These are phyloP conservation scores for Mediolabrus comicus DNA, from an alignment of 108 stramenopile genomes.

Conservation along the genomic window DNA sequence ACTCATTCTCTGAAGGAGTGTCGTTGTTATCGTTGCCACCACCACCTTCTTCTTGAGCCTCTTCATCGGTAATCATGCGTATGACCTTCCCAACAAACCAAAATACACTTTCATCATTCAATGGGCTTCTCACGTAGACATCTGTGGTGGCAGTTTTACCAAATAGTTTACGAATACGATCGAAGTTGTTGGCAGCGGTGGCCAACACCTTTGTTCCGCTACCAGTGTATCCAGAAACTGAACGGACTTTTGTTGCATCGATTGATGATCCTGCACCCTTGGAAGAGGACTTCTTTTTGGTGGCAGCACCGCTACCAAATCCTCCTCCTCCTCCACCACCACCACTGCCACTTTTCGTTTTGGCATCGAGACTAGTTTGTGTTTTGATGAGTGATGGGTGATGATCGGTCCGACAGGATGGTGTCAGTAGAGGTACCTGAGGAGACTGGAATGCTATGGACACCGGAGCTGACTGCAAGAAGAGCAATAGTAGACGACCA, in stretches of 20 bases:
- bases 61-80: constrained; percentile 14
- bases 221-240: constrained; percentile 61
- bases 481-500: neutral
- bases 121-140: constrained; percentile 70
- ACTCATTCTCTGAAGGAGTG: neutral
- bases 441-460: neutral
- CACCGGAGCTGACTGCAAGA: neutral
- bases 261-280: neutral
- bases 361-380: neutral
- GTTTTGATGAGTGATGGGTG: constrained; percentile 2
- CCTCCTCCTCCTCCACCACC: neutral
- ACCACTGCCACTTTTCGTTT: neutral
- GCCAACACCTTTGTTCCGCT: constrained; percentile 68
- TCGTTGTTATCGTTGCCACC: constrained; percentile 4
- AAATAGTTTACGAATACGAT: constrained; percentile 60
- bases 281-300: neutral
- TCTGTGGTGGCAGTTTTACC: constrained; percentile 50
- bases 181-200: constrained; percentile 73
- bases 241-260: constrained; percentile 31
- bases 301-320: constrained; percentile 5
- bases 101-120: constrained; percentile 56
- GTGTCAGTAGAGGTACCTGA: neutral
- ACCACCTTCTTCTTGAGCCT: neutral
- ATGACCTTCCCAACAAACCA: constrained; percentile 86
- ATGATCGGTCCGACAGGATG: neutral